Base-by-base conservation (phyloP, 2,329 filamentous ascomycete species). In the Leptoxyphium fumago region DNA sequence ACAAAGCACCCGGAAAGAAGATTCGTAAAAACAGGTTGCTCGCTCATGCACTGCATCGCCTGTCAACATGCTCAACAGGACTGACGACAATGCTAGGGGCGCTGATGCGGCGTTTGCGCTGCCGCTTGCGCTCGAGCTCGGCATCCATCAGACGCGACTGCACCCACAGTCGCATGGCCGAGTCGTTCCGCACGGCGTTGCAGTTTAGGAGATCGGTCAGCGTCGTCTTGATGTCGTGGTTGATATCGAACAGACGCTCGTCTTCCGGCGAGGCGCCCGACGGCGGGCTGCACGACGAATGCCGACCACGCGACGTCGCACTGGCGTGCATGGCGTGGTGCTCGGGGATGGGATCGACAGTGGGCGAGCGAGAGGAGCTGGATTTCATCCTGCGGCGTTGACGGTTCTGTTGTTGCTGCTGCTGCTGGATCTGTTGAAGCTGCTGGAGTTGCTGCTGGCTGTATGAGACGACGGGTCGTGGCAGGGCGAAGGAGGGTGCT, bases 141-240 rank as follows among this genome's bases (percentile, higher is more conserved):
- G 68, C 65, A 44, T 74, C 71, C 68, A 75, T 72, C 40, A 75
- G 58, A 40, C 68, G 61, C 4, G 62, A 63, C 50, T 74, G 72
- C 10, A 74, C 65, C 69, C 70, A 74, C 13, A 59, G 58, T 36
- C 72, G 62, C 50, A 66, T 65, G 46, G 64, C 64, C 1, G 60
- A 55, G 55, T 74, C 70, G 9, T 59, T 54, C 36, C 63, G 64
- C 2, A 73, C 71, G 36, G 63, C 64, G 13, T 71, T 67, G 40
- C 69, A 72, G 49, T 75, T 74, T 43, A 75, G 58, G 1, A 75
- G 59, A 46, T 73, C 70, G 10, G 71, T 75, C 40, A 75, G 61
- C 9, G 69, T 72, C 15, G 62, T 64, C 51, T 74, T 74, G 57
- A 74, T 73, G 49, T 71, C 67, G 42, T 69, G 62, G 49, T 72